A percentile compares a stretch with the other conserved stretches of the same genome.
Evolutionary conservation across 164 flowering plant genomes (phyloP).

Genomic region (Umbilicus rupestris): DNA sequence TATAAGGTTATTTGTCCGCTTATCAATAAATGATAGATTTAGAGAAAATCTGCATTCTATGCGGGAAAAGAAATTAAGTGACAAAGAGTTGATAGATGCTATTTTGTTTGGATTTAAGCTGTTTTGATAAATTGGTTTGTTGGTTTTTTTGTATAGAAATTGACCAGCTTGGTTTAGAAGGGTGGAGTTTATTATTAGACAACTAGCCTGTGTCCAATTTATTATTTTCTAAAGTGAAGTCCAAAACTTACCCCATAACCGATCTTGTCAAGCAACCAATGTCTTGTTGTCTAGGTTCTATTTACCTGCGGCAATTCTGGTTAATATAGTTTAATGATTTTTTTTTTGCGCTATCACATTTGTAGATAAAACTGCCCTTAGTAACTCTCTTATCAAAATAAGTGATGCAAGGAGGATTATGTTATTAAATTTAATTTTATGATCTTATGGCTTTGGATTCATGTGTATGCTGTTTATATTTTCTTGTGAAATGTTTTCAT

Average conservation of each 20-base stretch:
- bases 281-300: neutral
- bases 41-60: too few relatives aligned
- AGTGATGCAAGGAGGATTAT: neutral
- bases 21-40: too few relatives aligned
- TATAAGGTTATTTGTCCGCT: too few relatives aligned
- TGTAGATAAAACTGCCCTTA: too few relatives aligned
- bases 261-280: neutral
- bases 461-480: neutral
- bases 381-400: too few relatives aligned
- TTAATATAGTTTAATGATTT: too few relatives aligned
- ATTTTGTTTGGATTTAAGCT: neutral
- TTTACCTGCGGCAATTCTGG: neutral
- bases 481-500: neutral
- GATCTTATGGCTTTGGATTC: neutral
- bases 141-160: too few relatives aligned
- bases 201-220: neutral
- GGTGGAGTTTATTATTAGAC: neutral
- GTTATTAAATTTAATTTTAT: neutral
- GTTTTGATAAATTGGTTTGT: neutral
- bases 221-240: neutral
- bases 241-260: neutral
- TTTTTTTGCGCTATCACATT: too few relatives aligned
- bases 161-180: neutral
- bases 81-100: too few relatives aligned
- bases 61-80: too few relatives aligned